A percentile compares a stretch with the other conserved stretches of the same genome.
Evolutionary conservation across 768 basidiomycete species (phyloP).

Genomic region (Paxillus ammoniavirescens): DNA sequence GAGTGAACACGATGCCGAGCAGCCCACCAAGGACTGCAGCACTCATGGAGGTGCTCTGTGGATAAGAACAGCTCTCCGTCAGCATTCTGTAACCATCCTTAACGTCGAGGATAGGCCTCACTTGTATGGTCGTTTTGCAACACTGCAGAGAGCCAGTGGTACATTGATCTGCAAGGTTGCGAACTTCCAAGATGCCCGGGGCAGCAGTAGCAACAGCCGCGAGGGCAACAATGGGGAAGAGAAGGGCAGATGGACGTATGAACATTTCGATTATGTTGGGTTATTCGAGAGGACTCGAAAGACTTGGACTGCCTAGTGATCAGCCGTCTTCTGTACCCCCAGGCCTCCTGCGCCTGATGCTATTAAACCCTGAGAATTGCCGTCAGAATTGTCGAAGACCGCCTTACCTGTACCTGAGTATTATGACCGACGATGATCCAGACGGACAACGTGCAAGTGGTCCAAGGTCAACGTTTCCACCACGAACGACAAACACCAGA

Average conservation of each 20-base stretch:
- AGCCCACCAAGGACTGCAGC: neutral
- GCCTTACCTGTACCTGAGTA: too few relatives aligned
- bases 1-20: neutral
- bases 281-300: neutral
- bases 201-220: slow-evolving; percentile 1
- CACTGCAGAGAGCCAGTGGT: slow-evolving; percentile 36
- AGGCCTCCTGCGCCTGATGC: too few relatives aligned
- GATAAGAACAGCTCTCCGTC: too few relatives aligned
- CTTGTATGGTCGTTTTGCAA: neutral
- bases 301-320: neutral
- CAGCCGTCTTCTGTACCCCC: too few relatives aligned
- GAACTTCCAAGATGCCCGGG: neutral
- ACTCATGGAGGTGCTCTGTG: neutral
- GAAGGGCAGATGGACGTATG: neutral
- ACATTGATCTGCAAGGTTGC: slow-evolving; percentile 23
- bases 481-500: too few relatives aligned
- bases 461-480: too few relatives aligned
- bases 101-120: neutral
- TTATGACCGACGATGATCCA: too few relatives aligned
- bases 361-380: too few relatives aligned
- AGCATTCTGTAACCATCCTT: too few relatives aligned
- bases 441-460: too few relatives aligned
- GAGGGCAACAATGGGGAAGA: neutral
- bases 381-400: too few relatives aligned
- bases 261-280: neutral